Evolutionary conservation across 108 stramenopile species (phyloP), one percentile per base, ranked within the genome.

Genomic region (Nitzschia palea): DNA sequence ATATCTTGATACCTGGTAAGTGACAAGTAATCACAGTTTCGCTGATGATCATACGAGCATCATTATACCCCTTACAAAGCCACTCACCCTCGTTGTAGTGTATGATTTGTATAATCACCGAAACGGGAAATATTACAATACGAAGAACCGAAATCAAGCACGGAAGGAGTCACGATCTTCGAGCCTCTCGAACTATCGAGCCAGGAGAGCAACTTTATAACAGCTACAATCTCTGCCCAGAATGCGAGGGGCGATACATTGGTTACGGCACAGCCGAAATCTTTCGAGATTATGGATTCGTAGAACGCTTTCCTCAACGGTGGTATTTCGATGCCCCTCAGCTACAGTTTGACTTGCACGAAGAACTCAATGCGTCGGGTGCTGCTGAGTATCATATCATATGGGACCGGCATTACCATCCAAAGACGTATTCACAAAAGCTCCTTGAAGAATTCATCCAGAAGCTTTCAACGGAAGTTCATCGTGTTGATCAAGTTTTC

Each of bases 281-380:
- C 14, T 74, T 94, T 23, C 52, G 71, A 8, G 77, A 85, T 62
- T 90, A 68, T 79, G 92, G 92, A 20, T 94, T 94, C 64, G 87
- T 94, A 1, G 92, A 94, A 67, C n/a, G 23, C 9, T 83, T 72
- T 56, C 92, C 92, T 26, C 90, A 91, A 67, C 59, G 85, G 27
- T 91, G 86, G 87, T 44, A 86, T 43, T 85, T 88, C 58, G 34
- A 60, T 14, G 54, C 54, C 33, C 68, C 56, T 26, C 58, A 61
- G 42, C 44, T 33, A 25, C 32, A 56, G 4, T 56, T 31, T 31
- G 55, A 56, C 4, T 32, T 56, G 27, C 3, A 56, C 33, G 27
- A 56, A n/a, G 33, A 12, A 22, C 23, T 12, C 27, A 23, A 26
- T 22, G 51, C 25, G 12, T n/a, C n/a, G n/a, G n/a, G n/a, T n/a